A percentile compares a stretch with the other conserved stretches of the same genome.
Conservation (phyloP, 176 grass and related monocot genomes). For the Ampelocalamus luodianensis region DNA sequence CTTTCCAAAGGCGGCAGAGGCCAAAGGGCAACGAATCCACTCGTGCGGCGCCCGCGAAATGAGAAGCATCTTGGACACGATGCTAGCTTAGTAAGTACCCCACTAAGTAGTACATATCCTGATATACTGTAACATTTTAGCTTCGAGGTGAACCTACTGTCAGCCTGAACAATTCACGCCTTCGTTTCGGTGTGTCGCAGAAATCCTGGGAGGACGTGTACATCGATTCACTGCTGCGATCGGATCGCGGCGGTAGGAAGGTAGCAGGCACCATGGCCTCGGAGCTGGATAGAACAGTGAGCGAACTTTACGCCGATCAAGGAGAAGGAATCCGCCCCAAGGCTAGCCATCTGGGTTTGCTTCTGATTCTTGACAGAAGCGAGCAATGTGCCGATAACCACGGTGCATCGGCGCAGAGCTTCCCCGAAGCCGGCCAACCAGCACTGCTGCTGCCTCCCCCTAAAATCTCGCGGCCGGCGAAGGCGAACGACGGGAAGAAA, state of each 20-base stretch:
- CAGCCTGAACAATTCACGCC: background rate
- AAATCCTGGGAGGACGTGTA: slow-evolving; percentile 73
- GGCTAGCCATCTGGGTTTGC: slow-evolving; percentile 43
- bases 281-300: slow-evolving; percentile 46
- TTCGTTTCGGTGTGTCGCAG: slow-evolving; percentile 43
- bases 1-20: background rate
- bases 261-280: slow-evolving; percentile 35
- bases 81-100: slow-evolving; percentile 29
- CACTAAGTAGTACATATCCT: background rate
- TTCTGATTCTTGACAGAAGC: slow-evolving; percentile 49
- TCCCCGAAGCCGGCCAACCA: background rate
- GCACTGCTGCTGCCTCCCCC: background rate
- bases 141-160: background rate
- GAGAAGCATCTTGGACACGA: slow-evolving; percentile 30
- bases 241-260: slow-evolving; percentile 18
- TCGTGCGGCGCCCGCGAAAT: slow-evolving; percentile 38
- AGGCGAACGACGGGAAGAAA: slow-evolving; percentile 24
- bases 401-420: background rate
- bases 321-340: slow-evolving; percentile 30
- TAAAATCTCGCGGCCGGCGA: background rate
- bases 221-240: slow-evolving; percentile 51
- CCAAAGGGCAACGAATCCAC: background rate
- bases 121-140: no score
- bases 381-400: background rate
- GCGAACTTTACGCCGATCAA: slow-evolving; percentile 32